phyloP scores from a whole-genome alignment of 2,329 filamentous ascomycete species.

The Xylariales sp. region DNA sequence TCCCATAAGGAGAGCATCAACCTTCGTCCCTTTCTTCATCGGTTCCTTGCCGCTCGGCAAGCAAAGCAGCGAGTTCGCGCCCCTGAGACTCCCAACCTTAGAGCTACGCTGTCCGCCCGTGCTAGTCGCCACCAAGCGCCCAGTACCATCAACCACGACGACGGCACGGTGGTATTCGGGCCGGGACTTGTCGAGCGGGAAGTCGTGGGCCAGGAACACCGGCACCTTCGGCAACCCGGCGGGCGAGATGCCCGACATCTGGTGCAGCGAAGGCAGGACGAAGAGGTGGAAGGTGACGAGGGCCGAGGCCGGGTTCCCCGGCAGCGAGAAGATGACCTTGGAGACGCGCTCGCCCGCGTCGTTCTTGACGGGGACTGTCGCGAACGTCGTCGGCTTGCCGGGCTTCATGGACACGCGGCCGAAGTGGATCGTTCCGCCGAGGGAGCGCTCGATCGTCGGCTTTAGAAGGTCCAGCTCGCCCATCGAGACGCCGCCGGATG shows the following conservation, averaged over 20 bases:
- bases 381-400: conserved; percentile 97
- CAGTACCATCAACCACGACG: conserved; percentile 73
- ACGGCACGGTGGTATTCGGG: conserved; percentile 92
- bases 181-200: conserved; percentile 78
- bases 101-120: conserved; percentile 93
- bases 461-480: conserved; percentile 97
- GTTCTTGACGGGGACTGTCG: conserved; percentile 79
- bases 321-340: conserved; percentile 87
- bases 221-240: conserved; percentile 77
- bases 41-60: conserved; percentile 73
- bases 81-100: conserved; percentile 85
- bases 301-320: conserved; percentile 93
- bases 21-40: conserved; percentile 75
- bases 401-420: conserved; percentile 98
- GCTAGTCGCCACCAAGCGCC: conserved; percentile 77
- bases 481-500: conserved; percentile 96
- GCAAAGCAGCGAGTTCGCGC: conserved; percentile 87
- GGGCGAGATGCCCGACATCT: conserved; percentile 74
- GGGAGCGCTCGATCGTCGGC: conserved; percentile 88
- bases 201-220: conserved; percentile 77
- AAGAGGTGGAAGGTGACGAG: conserved; percentile 95
- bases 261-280: conserved; percentile 86
- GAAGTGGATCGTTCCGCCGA: conserved; percentile 95
- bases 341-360: conserved; percentile 65
- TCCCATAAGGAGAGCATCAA: conserved; percentile 85